Evolutionary conservation across 1,284 basidiomycete genomes (phyloP), one percentile per base, ranked within the genome.

Genomic region (Puccinia sorghi): DNA sequence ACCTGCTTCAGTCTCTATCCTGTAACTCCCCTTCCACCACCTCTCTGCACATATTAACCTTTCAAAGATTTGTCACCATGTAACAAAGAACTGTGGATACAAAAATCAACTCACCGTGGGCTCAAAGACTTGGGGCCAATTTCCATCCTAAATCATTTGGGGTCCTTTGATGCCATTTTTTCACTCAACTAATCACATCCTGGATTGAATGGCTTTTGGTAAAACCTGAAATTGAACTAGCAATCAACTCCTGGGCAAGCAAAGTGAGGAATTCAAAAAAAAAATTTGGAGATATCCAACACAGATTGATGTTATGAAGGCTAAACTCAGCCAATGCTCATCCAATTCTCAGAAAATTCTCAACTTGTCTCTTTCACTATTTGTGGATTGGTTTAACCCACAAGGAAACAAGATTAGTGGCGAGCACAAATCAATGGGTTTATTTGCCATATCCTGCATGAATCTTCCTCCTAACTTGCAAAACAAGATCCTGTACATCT

Each of bases 1-100:
- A 37, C 15, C 7, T 75, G 59, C 64, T 75, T 75, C 43, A 15
- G 13, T 20, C 72, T 74, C 15, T 74, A 74, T 32, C 25, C 56
- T 13, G 3, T 37, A 4, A 25, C 32, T 11, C 12, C 8, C 20
- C 32, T 61, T 52, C 12, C 73, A 37, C 61, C 59, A 25, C n/a
- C 12, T 46, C 4, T n/a, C 25, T 75, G 73, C 39, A 15, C 5
- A 32, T 75, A 66, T 27, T 13, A 52, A 64, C 61, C 32, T 64
- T 64, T 64, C 17, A 1, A 27, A 17, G 5, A 15, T 9, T 64
- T 37, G 1, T 7, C 13, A 6, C 61, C 32, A 9, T 75, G 73
- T 25, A 25, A 63, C 32, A 20, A 50, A 75, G 61, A 46, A 41
- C 57, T 66, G 1, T 75, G 11, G 20, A 7, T 5, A 12, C 27